Evolutionary conservation across 805 yeast genomes (phyloP).

Genomic region (Pichia exigua): DNA sequence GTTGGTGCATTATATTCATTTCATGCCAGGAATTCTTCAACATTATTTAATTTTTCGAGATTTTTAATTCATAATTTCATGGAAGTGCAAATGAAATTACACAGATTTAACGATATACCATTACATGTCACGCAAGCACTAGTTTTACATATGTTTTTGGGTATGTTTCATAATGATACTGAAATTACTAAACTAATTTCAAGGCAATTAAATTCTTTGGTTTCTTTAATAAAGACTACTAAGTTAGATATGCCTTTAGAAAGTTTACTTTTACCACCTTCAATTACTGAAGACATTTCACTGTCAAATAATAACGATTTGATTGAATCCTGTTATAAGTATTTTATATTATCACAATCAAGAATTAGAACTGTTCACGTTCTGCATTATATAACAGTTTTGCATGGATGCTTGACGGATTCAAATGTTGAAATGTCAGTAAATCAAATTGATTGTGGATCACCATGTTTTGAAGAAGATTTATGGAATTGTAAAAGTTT

Average conservation of each 20-base stretch:
- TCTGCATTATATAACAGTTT: constrained; percentile 41
- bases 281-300: constrained; percentile 19
- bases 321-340: constrained; percentile 38
- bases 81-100: constrained; percentile 40
- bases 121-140: constrained; percentile 50
- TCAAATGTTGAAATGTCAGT: constrained; percentile 32
- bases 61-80: constrained; percentile 58
- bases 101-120: constrained; percentile 47
- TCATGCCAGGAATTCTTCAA: constrained; percentile 67
- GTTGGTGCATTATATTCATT: constrained; percentile 84
- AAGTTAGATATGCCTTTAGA: constrained; percentile 45
- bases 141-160: constrained; percentile 46
- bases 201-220: constrained; percentile 47
- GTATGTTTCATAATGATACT: constrained; percentile 48
- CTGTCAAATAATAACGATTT: constrained; percentile 13
- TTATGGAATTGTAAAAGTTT: constrained; percentile 50
- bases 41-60: constrained; percentile 61
- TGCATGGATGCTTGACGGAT: constrained; percentile 40
- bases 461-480: constrained; percentile 51
- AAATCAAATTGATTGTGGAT: constrained; percentile 51
- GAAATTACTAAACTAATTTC: constrained; percentile 42
- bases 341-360: constrained; percentile 47
- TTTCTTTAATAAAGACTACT: constrained; percentile 46
- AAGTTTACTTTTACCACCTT: constrained; percentile 36
- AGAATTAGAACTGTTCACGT: constrained; percentile 47